Conservation (phyloP, 2,329 filamentous ascomycete genomes). For the Colletotrichum zoysiae region DNA sequence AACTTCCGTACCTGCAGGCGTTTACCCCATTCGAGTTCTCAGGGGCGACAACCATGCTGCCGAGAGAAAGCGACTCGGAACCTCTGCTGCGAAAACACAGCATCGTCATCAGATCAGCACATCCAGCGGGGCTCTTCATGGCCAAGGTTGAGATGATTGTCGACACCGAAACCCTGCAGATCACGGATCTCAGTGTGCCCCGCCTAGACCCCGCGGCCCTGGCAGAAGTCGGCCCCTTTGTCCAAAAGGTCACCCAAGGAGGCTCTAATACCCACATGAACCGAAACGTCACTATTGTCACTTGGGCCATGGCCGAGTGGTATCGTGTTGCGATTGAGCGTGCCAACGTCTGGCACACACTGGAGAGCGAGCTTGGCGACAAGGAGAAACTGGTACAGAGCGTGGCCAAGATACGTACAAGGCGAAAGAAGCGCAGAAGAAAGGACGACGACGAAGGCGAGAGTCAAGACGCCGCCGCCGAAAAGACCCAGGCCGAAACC, state of each 20-base stretch:
- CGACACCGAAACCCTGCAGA: slow-evolving; percentile 62
- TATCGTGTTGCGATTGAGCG: slow-evolving; percentile 70
- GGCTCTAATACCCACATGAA: slow-evolving; percentile 59
- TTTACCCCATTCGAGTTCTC: slow-evolving; percentile 77
- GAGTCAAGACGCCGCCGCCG: slow-evolving; percentile 39
- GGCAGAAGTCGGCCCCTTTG: slow-evolving; percentile 68
- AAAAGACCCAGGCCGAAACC: slow-evolving; percentile 7
- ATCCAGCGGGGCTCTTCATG: slow-evolving; percentile 67
- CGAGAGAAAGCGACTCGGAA: slow-evolving; percentile 46
- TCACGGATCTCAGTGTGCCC: slow-evolving; percentile 66
- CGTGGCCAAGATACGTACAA: slow-evolving; percentile 49
- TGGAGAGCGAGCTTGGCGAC: slow-evolving; percentile 62
- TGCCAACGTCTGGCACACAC: slow-evolving; percentile 71
- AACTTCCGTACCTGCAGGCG: slow-evolving; percentile 76
- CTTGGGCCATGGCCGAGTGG: slow-evolving; percentile 79
- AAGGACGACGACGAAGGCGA: slow-evolving; percentile 42
- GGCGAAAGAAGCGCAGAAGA: slow-evolving; percentile 43
- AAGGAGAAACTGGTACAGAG: slow-evolving; percentile 50
- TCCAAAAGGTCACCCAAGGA: slow-evolving; percentile 57
- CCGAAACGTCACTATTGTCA: slow-evolving; percentile 70
- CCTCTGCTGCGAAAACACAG: slow-evolving; percentile 65
- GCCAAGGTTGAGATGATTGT: slow-evolving; percentile 71
- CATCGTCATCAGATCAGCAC: slow-evolving; percentile 63
- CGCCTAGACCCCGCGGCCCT: slow-evolving; percentile 69
- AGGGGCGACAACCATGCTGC: slow-evolving; percentile 64